Evolutionary conservation across 352 stramenopile genomes (phyloP), one percentile per base, ranked within the genome.

Genomic region (Discostella stelligera): DNA sequence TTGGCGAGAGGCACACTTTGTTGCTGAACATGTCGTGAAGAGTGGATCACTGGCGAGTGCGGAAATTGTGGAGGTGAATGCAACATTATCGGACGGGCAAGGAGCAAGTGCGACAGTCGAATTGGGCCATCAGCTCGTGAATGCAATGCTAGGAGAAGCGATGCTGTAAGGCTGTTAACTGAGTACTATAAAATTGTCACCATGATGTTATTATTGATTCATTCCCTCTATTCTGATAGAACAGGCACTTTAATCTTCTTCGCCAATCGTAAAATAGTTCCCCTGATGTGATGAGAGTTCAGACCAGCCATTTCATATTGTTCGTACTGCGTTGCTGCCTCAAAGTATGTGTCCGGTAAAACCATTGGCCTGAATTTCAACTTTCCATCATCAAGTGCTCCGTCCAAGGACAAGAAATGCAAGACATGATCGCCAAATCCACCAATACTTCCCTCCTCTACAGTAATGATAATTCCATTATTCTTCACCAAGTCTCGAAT

Each of bases 51-150:
- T 92, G 14, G 84, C 94, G n/a, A 90, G 94, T 48, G 89, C 97
- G 27, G 96, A 98, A 80, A 97, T 98, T 87, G 96, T 98, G 5
- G 96, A 98, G 86, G 87, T 98, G n/a, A 98, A 98, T 87, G 89
- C 94, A 41, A 94, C 80, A 58, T 84, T 98, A 59, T 94, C 94
- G 4, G 90, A 96, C 25, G 94, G 90, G 21, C 77, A 90, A 32
- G 95, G 95, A 10, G 95, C 94, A 21, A 87, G 94, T 63, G 93
- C 96, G 79, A 98, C 96, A 3, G 89, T 98, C 66, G 94, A 98
- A 80, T 93, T 98, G 79, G 95, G 94, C 55, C 77, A 97, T 60
- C 83, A 96, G 70, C 88, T 98, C 41, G 95, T 98, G 59, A 95
- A 91, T 18, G 97, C 94, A 61, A 91, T 96, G 25, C 90, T 98